phyloP scores from a whole-genome alignment of 2,329 filamentous ascomycete species.

The Talaromyces rugulosus region DNA sequence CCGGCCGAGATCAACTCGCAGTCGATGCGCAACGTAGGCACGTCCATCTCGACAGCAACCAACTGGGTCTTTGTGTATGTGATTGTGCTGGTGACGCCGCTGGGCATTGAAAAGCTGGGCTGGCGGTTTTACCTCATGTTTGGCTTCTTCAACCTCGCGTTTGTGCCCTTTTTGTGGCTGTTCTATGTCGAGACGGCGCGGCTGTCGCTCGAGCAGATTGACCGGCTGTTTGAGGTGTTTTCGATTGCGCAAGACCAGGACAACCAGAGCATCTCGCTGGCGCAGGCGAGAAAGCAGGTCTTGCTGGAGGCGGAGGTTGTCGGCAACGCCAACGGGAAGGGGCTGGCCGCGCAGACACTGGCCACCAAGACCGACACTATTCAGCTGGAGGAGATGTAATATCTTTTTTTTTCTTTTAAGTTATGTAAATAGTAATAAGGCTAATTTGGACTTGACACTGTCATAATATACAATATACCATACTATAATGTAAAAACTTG shows the following conservation, averaged over 20 bases:
- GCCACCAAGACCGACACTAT: not conserved
- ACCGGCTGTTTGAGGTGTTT: constrained; percentile 29
- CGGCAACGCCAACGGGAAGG: not conserved
- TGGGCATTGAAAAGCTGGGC: constrained; percentile 7
- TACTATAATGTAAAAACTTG: no score
- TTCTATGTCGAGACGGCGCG: constrained; percentile 28
- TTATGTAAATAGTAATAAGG: no score
- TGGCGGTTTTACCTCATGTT: constrained; percentile 36
- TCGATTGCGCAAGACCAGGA: not conserved
- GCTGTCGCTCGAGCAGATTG: constrained; percentile 37
- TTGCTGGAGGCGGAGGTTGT: not conserved
- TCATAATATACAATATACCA: no score
- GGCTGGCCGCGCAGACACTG: not conserved
- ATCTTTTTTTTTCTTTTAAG: not conserved
- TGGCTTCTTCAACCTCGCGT: constrained; percentile 22
- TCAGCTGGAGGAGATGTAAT: not conserved
- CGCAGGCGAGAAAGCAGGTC: not conserved
- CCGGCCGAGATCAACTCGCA: constrained; percentile 17
- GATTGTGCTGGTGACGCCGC: constrained; percentile 4
- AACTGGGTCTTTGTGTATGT: constrained; percentile 8
- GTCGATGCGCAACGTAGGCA: constrained; percentile 12
- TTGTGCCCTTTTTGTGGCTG: constrained; percentile 23
- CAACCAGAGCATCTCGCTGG: not conserved
- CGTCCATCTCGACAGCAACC: constrained; percentile 7
- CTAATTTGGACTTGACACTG: no score